Conservation (phyloP, 768 basidiomycete species). For the Collybia sp. region DNA sequence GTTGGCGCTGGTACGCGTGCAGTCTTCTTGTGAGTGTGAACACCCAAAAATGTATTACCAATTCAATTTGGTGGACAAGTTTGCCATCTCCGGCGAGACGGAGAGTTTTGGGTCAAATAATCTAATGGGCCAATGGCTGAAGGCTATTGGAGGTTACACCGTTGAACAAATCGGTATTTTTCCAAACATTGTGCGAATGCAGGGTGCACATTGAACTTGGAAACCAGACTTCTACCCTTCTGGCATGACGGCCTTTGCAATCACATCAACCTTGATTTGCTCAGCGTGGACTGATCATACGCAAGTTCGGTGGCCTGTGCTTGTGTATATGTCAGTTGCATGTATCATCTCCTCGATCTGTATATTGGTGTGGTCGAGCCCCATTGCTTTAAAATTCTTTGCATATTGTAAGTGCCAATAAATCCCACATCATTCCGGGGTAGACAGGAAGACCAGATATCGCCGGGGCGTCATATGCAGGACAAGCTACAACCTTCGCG, state of each 20-base stretch:
- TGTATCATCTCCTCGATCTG: slow-evolving; percentile 50
- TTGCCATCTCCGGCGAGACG: slow-evolving; percentile 61
- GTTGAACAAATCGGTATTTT: slow-evolving; percentile 54
- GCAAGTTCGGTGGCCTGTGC: slow-evolving; percentile 54
- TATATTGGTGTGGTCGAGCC: slow-evolving; percentile 57
- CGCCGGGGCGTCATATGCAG: slow-evolving; percentile 65
- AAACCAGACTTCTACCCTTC: slow-evolving; percentile 44
- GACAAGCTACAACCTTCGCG: slow-evolving; percentile 76
- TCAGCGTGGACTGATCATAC: slow-evolving; percentile 62
- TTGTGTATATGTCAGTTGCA: slow-evolving; percentile 58
- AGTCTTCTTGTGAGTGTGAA: slow-evolving; percentile 47
- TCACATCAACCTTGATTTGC: slow-evolving; percentile 57
- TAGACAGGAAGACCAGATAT: slow-evolving; percentile 28
- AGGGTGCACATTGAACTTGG: not conserved
- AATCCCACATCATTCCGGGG: slow-evolving; percentile 1
- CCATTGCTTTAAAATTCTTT: slow-evolving; percentile 65
- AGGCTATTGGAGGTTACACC: slow-evolving; percentile 54
- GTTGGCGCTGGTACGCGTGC: slow-evolving; percentile 69
- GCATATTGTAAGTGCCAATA: slow-evolving; percentile 52
- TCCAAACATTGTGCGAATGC: not conserved
- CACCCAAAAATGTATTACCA: not conserved
- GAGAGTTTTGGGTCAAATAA: slow-evolving; percentile 70
- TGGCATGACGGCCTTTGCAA: slow-evolving; percentile 61
- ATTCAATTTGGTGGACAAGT: slow-evolving; percentile 29
- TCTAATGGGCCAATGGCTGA: slow-evolving; percentile 70